phyloP scores from a whole-genome alignment of 1,139 yeast species.

The Arxiozyma telluris region DNA sequence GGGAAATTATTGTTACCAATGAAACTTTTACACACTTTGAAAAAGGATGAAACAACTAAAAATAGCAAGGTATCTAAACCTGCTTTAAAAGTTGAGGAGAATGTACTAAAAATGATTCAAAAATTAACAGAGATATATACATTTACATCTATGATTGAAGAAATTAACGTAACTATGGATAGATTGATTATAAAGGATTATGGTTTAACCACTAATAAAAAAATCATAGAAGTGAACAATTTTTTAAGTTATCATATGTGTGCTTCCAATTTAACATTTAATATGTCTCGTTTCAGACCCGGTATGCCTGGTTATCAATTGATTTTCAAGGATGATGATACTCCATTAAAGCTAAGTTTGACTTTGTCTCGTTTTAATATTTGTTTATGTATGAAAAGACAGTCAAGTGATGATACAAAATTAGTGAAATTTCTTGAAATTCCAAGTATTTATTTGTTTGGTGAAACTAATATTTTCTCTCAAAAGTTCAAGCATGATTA shows the following conservation, averaged over 20 bases:
- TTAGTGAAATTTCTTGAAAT: conserved; percentile 40
- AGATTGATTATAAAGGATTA: conserved; percentile 16
- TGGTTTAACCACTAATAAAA: conserved; percentile 18
- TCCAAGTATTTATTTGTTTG: conserved; percentile 45
- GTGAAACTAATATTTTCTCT: conserved; percentile 45
- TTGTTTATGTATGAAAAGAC: conserved; percentile 32
- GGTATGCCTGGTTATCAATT: conserved; percentile 52
- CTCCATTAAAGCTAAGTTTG: conserved; percentile 44
- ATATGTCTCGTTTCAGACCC: conserved; percentile 24
- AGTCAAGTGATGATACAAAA: conserved; percentile 10
- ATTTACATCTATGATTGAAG: conserved; percentile 10
- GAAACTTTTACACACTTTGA: conserved; percentile 5
- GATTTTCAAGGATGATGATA: conserved; percentile 42
- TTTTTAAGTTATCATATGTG: conserved; percentile 17
- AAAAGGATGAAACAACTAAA: not conserved
- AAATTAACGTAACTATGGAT: conserved; percentile 21
- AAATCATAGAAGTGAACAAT: conserved; percentile 15
- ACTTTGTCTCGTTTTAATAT: conserved; percentile 37
- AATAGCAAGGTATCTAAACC: not conserved
- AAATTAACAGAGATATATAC: conserved; percentile 9
- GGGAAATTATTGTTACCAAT: conserved; percentile 10
- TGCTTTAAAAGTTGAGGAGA: conserved; percentile 4
- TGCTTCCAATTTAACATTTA: conserved; percentile 24
- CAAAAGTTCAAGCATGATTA: conserved; percentile 37
- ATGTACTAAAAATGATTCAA: conserved; percentile 8